Percentiles rank a stretch among this genome's conserved stretches.
phyloP scores from a whole-genome alignment of 108 stramenopile species.

The Cyclostephanos invisitatus region DNA sequence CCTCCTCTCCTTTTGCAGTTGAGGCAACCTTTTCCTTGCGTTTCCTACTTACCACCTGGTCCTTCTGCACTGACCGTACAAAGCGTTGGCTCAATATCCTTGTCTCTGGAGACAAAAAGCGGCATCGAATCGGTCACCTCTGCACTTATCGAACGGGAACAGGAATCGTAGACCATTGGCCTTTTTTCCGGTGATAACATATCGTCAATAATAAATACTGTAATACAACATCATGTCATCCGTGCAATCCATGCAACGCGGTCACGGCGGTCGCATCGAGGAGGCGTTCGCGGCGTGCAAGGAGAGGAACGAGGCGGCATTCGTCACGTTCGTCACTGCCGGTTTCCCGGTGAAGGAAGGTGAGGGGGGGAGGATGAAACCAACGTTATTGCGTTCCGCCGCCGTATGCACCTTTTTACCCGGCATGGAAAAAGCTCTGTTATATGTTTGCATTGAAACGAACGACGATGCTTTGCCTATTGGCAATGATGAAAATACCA shows the following conservation, averaged over 20 bases:
- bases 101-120: no score
- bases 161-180: not conserved
- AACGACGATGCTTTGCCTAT: no score
- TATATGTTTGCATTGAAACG: not conserved
- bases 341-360: constrained; percentile 82
- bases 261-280: constrained; percentile 79
- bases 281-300: constrained; percentile 82
- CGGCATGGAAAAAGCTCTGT: not conserved
- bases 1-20: no score
- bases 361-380: constrained; percentile 45
- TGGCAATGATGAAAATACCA: no score
- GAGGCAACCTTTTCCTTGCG: no score
- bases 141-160: no score
- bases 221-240: not conserved
- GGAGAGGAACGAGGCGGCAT: constrained; percentile 81
- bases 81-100: no score
- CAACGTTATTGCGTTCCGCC: not conserved
- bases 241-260: constrained; percentile 63
- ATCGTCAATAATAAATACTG: not conserved
- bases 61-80: no score
- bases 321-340: constrained; percentile 88
- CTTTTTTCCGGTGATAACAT: not conserved
- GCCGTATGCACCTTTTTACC: not conserved
- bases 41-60: no score
- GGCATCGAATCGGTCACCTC: no score